Conservation (phyloP, 164 flowering plant genomes). For the Magnolia kwangsiensis region DNA sequence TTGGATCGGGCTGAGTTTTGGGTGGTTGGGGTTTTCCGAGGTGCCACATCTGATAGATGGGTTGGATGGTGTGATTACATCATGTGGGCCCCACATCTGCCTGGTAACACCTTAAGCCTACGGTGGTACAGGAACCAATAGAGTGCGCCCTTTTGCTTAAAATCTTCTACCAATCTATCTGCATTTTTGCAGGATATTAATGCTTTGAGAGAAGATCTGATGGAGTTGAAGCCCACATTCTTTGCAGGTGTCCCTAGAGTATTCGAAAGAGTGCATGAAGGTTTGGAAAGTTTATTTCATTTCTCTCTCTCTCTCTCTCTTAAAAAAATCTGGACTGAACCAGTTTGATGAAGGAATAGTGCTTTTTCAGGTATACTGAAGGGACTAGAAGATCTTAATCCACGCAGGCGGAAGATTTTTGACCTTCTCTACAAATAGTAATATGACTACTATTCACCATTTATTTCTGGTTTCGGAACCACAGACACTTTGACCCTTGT, state of each 20-base stretch:
- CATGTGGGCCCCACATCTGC: no score
- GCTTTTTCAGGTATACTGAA: constrained; percentile 52
- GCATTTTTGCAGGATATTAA: constrained; percentile 52
- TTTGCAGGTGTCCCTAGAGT: constrained; percentile 95
- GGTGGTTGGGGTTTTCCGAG: no score
- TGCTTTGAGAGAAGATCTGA: constrained; percentile 69
- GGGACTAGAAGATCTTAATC: constrained; percentile 65
- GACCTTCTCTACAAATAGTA: constrained; percentile 69
- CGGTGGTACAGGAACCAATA: background rate
- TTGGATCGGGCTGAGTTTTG: no score
- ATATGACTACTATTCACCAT: constrained; percentile 15
- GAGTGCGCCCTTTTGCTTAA: background rate
- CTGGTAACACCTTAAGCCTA: no score
- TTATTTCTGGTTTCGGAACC: background rate
- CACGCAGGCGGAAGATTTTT: constrained; percentile 58
- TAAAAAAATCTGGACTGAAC: background rate
- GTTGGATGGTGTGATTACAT: no score
- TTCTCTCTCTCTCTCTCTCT: no score
- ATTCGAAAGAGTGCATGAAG: constrained; percentile 83
- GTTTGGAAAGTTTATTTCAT: constrained; percentile 30
- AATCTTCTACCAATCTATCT: background rate
- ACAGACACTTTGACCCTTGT: background rate
- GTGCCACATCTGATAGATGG: no score
- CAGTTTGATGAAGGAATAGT: constrained; percentile 2
- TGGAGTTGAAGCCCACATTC: constrained; percentile 89